Conservation (phyloP, 2,329 filamentous ascomycete species). For the Apiospora kogelbergensis region DNA sequence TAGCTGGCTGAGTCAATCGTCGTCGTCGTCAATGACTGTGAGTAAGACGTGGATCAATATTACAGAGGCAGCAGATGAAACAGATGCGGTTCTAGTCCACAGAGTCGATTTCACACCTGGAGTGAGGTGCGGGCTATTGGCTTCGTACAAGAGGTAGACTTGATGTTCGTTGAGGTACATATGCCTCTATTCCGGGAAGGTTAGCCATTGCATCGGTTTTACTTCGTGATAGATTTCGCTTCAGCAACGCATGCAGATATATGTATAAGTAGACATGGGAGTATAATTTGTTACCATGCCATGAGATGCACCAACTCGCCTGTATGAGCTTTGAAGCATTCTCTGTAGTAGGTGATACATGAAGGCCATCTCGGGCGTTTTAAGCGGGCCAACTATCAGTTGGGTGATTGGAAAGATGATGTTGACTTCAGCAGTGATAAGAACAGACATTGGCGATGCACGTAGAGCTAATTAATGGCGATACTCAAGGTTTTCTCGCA, state of each 20-base stretch:
- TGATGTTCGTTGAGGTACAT: too few species aligned
- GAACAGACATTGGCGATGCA: too few species aligned
- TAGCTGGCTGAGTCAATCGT: not conserved
- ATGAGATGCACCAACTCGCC: not conserved
- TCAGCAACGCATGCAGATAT: too few species aligned
- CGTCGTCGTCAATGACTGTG: slow-evolving; percentile 17
- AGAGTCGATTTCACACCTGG: too few species aligned
- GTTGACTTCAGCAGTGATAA: too few species aligned
- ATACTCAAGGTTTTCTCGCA: not conserved
- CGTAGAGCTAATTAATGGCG: not conserved
- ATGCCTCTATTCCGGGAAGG: not conserved
- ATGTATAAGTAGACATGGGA: too few species aligned
- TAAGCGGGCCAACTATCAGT: not conserved
- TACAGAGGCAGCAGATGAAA: slow-evolving; percentile 13
- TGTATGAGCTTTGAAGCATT: not conserved
- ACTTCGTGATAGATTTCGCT: too few species aligned
- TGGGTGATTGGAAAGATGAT: not conserved
- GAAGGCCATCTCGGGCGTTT: not conserved
- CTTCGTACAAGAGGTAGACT: not conserved
- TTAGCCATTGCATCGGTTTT: too few species aligned
- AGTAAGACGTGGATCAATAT: slow-evolving; percentile 22
- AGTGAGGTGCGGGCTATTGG: too few species aligned
- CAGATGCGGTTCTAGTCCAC: not conserved
- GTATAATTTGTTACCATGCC: not conserved
- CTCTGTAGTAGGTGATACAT: not conserved